These are phyloP conservation scores for Glonium stellatum DNA, from an alignment of 495 filamentous ascomycete species.

Conservation along the genomic window DNA sequence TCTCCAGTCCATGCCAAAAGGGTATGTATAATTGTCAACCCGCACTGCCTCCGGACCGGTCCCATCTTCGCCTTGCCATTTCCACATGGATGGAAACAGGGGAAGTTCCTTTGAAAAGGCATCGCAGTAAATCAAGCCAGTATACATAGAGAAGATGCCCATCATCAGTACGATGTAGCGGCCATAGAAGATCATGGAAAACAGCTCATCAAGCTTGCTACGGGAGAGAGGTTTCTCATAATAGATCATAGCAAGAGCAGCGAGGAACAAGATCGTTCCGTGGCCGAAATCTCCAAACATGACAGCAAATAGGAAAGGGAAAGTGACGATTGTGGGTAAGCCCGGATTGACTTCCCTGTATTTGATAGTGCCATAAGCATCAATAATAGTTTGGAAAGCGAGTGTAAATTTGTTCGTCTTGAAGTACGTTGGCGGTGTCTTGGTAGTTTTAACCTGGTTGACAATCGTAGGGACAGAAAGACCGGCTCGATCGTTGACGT, in stretches of 20 bases:
- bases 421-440: slow-evolving; percentile 92
- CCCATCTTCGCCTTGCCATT: slow-evolving; percentile 59
- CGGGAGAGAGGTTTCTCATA: slow-evolving; percentile 78
- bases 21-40: slow-evolving; percentile 71
- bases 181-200: slow-evolving; percentile 97
- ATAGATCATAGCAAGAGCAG: slow-evolving; percentile 85
- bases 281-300: slow-evolving; percentile 99
- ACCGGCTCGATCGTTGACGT: slow-evolving; percentile 92
- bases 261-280: slow-evolving; percentile 73
- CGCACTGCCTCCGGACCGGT: slow-evolving; percentile 55
- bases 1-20: slow-evolving; percentile 92
- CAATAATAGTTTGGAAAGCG: slow-evolving; percentile 97
- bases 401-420: slow-evolving; percentile 97
- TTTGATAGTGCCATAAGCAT: slow-evolving; percentile 94
- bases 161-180: slow-evolving; percentile 98
- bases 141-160: slow-evolving; percentile 94
- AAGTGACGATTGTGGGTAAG: slow-evolving; percentile 88
- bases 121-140: slow-evolving; percentile 96
- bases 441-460: slow-evolving; percentile 91
- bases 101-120: slow-evolving; percentile 88
- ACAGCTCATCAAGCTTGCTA: slow-evolving; percentile 87
- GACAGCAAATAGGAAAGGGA: slow-evolving; percentile 96
- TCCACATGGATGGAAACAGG: slow-evolving; percentile 82
- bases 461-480: slow-evolving; percentile 94
- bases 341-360: slow-evolving; percentile 97